Base-by-base conservation (phyloP, 2,329 filamentous ascomycete species). In the Penicillium freii region DNA sequence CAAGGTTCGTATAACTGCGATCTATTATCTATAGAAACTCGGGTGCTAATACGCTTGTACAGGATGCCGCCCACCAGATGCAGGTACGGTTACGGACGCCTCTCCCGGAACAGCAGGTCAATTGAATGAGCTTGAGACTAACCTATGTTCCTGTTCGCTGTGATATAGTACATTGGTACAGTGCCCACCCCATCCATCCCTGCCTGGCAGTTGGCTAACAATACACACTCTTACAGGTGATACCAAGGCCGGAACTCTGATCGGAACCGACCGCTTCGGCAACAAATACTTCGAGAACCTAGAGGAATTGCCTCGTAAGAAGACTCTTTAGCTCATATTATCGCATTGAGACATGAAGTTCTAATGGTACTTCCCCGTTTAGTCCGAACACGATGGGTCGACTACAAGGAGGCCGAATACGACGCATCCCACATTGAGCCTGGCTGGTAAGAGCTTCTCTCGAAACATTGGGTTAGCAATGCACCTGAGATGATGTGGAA, bases 241-340 rank as follows among this genome's bases (percentile, higher is more conserved):
- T 80, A 99, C 94, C 78, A 99, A 99, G 82, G 87, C 89, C 72
- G 95, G 94, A 71, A 87, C 85, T 43, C 82, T 96, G 66, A 85
- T 99, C 65, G 94, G 88, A 69, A 84, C 80, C 71, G 94, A 99
- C 81, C 86, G 87, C 76, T 95, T 87, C 74, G 95, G 94, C 77
- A 99, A 99, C 86, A 97, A 96, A 81, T 99, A 84, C 84, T 99
- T 86, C 76, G 94, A 99, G 84, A 97, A 99, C 82, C 78, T 86
- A 71, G 92, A 97, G 74, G 94, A 99, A 77, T 83, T 99, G 59
- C 94, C 94, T 57, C 82, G 91, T 96, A 82, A 74, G 88, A 43
- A 29, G 11, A 48, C 47, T 48, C 57, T 54, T 13, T 65, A 27
- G 15, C 47, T 38, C 21, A 25, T 13, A 17, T 15, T 34, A 25